Base-by-base conservation (phyloP, 1,284 basidiomycete species). In the Sporisorium exsertum region DNA sequence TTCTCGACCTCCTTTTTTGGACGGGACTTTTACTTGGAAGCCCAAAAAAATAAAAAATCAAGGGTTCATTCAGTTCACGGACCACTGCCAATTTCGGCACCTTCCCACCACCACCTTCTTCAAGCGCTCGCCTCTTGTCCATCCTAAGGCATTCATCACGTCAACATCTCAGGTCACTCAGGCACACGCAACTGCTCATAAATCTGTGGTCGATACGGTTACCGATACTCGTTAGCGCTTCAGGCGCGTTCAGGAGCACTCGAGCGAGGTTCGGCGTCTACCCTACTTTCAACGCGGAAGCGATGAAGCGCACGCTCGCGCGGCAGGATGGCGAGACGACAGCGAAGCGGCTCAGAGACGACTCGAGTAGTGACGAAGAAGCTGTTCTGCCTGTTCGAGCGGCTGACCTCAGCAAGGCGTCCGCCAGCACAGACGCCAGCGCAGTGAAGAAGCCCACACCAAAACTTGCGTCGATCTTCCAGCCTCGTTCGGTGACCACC, bases 391-490 rank as follows among this genome's bases (percentile, higher is more conserved):
- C 64, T 8, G 49, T 43, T 3, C 46, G 54, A 50, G 40, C 70
- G 3, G 27, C 64, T 3, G 13, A 20, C n/a, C 22, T 33, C 29
- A 47, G 24, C 42, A 22, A 35, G 10, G 9, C 51, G 1, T 32
- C 64, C 15, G 8, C 52, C 35, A 42, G 20, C 18, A 40, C 27
- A 18, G 20, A 4, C 3, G 2, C 16, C 10, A 37, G 24, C 45
- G 32, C 3, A 1, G 35, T 33, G 13, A 52, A 46, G 20, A 58
- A 57, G 22, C 42, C 71, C 5, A 47, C 59, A 16, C 45, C 59
- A 0, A 70, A 73, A 33, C 60, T 77, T 7, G 75, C 75, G 2
- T 62, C 71, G 5, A 77, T 77, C 57, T 77, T 77, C 35, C 65
- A 72, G 13, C 64, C 65, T 3, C 64, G 68, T 6, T 16, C 54